These are phyloP conservation scores for Phytophthora nicotianae DNA, from an alignment of 352 stramenopile genomes.

Conservation along the genomic window DNA sequence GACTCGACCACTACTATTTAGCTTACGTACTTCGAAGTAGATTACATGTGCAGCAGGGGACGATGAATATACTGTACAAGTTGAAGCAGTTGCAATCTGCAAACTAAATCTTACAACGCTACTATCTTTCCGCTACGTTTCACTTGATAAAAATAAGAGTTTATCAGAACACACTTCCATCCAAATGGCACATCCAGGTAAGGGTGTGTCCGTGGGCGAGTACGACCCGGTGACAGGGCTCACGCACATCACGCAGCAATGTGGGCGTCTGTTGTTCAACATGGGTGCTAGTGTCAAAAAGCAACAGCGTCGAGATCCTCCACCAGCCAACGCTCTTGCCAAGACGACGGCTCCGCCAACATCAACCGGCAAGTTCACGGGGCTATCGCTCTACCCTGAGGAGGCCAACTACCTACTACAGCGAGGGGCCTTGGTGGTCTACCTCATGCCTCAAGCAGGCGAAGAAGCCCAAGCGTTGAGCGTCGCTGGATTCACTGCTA, in stretches of 20 bases:
- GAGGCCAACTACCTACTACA: slow-evolving; percentile 74
- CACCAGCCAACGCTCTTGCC: background rate
- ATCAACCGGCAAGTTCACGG: slow-evolving; percentile 55
- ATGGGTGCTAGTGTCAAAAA: slow-evolving; percentile 63
- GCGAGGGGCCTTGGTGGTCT: slow-evolving; percentile 52
- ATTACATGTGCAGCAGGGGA: background rate
- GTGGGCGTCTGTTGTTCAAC: slow-evolving; percentile 75
- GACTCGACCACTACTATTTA: slow-evolving; percentile 23
- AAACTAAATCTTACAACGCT: slow-evolving; percentile 9
- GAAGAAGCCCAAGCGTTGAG: slow-evolving; percentile 24
- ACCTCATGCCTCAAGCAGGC: slow-evolving; percentile 26
- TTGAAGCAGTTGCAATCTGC: slow-evolving; percentile 7
- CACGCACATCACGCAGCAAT: slow-evolving; percentile 73
- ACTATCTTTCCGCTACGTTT: slow-evolving; percentile 8
- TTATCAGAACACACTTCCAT: background rate
- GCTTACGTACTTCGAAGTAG: slow-evolving; percentile 3
- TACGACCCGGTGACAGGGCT: slow-evolving; percentile 59
- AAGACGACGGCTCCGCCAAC: slow-evolving; percentile 17
- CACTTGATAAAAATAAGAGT: slow-evolving; percentile 6
- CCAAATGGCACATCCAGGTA: slow-evolving; percentile 26
- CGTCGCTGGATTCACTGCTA: slow-evolving; percentile 30
- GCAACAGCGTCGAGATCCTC: slow-evolving; percentile 24
- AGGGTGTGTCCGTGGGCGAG: slow-evolving; percentile 67
- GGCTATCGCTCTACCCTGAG: slow-evolving; percentile 69
- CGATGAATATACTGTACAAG: background rate